A percentile compares a stretch with the other conserved stretches of the same genome.
Conservation (phyloP, 352 stramenopile species). For the Phytophthora aleatoria region DNA sequence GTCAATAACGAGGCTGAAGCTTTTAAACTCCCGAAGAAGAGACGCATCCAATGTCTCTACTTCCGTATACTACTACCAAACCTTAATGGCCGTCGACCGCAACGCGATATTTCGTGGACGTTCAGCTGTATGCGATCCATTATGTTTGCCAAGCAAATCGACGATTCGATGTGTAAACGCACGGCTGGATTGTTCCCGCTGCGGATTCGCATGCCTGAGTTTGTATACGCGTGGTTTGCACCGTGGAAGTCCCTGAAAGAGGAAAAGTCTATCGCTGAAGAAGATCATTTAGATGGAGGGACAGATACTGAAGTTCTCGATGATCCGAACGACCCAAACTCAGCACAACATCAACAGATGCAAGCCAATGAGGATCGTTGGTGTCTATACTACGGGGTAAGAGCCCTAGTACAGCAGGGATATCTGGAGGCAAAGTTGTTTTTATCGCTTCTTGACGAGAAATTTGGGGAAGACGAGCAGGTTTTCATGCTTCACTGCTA, state of each 20-base stretch:
- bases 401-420: conserved; percentile 80
- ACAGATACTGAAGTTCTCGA: conserved; percentile 8
- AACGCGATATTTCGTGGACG: conserved; percentile 84
- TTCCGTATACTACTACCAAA: conserved; percentile 93
- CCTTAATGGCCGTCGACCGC: conserved; percentile 77
- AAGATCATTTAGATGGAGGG: conserved; percentile 3
- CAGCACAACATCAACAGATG: conserved; percentile 44
- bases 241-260: conserved; percentile 68
- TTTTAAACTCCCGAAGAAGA: conserved; percentile 37
- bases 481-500: conserved; percentile 92
- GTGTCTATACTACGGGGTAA: conserved; percentile 94
- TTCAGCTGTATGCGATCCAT: conserved; percentile 91
- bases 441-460: conserved; percentile 91
- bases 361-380: conserved; percentile 91
- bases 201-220: conserved; percentile 91
- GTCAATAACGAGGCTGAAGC: conserved; percentile 8
- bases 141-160: conserved; percentile 86
- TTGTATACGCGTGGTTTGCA: conserved; percentile 93
- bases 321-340: conserved; percentile 19
- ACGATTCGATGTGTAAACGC: conserved; percentile 76
- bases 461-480: conserved; percentile 91
- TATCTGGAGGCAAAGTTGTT: conserved; percentile 92
- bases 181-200: conserved; percentile 48
- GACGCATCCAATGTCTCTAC: conserved; percentile 81
- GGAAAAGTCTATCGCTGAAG: conserved; percentile 54